Conservation (phyloP, 2,329 filamentous ascomycete genomes). For the Pseudogymnoascus sp. region DNA sequence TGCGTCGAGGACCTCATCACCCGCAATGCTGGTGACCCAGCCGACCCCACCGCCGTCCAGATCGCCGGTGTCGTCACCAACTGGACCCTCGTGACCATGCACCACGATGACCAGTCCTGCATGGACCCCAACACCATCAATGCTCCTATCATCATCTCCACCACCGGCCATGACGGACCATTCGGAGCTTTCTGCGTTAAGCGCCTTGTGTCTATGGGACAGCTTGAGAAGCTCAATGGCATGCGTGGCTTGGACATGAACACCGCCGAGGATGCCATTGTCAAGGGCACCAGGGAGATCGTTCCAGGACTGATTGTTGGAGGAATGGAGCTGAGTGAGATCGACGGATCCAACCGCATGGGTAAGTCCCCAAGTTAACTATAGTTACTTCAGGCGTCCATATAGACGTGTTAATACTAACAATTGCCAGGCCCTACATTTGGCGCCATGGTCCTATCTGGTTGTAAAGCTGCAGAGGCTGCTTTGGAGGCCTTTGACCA, state of each 20-base stretch:
- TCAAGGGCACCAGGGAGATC: slow-evolving; percentile 84
- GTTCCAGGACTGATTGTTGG: slow-evolving; percentile 86
- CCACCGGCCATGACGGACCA: slow-evolving; percentile 84
- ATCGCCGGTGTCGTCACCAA: slow-evolving; percentile 90
- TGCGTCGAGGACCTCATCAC: slow-evolving; percentile 90
- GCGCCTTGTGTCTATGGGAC: slow-evolving; percentile 82
- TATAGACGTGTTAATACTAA: neutral
- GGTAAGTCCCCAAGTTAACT: slow-evolving; percentile 35
- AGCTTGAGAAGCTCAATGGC: slow-evolving; percentile 74
- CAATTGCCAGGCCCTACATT: slow-evolving; percentile 59
- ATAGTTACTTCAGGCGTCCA: neutral
- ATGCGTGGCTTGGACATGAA: slow-evolving; percentile 96
- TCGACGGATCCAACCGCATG: slow-evolving; percentile 90
- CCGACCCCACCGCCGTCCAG: slow-evolving; percentile 48
- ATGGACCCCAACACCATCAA: slow-evolving; percentile 99
- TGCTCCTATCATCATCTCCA: slow-evolving; percentile 79
- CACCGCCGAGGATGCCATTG: slow-evolving; percentile 83
- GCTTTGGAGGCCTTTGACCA: slow-evolving; percentile 70
- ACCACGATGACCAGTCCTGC: slow-evolving; percentile 85
- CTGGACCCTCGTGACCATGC: slow-evolving; percentile 86
- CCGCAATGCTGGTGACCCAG: slow-evolving; percentile 44
- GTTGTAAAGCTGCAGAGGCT: slow-evolving; percentile 88
- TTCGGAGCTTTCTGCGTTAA: slow-evolving; percentile 91
- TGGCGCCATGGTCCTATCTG: slow-evolving; percentile 80
- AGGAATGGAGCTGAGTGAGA: slow-evolving; percentile 87